Evolutionary conservation across 2,329 filamentous ascomycete genomes (phyloP).

Genomic region (Bipolaris cookei): DNA sequence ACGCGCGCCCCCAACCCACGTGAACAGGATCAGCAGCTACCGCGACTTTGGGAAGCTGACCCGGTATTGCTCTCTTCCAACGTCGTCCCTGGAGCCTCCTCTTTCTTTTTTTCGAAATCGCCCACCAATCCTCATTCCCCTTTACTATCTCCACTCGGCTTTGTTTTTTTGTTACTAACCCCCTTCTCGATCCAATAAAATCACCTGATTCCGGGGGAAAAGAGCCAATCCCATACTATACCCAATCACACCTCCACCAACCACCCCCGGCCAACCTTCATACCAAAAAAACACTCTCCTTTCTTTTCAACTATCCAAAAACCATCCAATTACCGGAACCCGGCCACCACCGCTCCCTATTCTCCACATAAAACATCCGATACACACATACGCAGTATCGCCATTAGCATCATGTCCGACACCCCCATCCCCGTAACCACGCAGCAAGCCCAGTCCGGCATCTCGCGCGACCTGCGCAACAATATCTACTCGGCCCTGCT

Average conservation of each 20-base stretch:
- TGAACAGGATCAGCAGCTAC: conserved; percentile 17
- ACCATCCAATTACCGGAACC: neutral
- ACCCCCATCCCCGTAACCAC: conserved; percentile 37
- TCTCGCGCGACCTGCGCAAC: conserved; percentile 50
- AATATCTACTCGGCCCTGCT: conserved; percentile 56
- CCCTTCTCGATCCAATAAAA: neutral
- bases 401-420: conserved; percentile 8
- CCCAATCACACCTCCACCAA: neutral
- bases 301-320: neutral
- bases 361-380: neutral
- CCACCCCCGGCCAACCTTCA: neutral
- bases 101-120: neutral
- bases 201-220: neutral
- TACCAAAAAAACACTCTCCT: neutral
- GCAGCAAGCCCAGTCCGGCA: conserved; percentile 51
- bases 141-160: neutral
- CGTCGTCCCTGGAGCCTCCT: neutral
- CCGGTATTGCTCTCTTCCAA: conserved; percentile 11
- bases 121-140: neutral
- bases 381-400: neutral
- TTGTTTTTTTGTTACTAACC: neutral
- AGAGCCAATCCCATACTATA: too few species aligned
- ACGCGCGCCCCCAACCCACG: conserved; percentile 12
- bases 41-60: conserved; percentile 12
- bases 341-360: neutral